Base-by-base conservation (phyloP, 768 basidiomycete genomes). In the Termitomyces sp. region DNA sequence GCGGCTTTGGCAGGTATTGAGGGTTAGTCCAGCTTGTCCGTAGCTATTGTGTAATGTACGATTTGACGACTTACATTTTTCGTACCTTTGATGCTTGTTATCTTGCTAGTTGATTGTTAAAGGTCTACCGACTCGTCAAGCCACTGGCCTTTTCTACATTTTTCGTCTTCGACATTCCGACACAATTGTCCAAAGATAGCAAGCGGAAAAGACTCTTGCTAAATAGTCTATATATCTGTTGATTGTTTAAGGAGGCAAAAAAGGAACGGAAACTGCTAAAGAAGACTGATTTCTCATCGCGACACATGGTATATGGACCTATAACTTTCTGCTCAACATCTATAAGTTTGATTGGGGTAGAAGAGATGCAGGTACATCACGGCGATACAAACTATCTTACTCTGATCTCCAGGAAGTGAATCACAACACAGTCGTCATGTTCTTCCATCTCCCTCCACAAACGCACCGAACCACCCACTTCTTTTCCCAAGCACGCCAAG, bases 361-460 rank as follows among this genome's bases (percentile, higher is more conserved):
- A 4, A 48, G 30, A 16, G 8, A 47, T 20, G 20, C 14, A 18
- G 14, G 22, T 24, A 36, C 22, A 36, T 28, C 24, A 26, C 1
- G 22, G 36, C 8, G 6, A 35, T 22, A 32, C 47, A 32, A 12
- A 35, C 12, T 35, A 35, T 35, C 5, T 4, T 51, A 3, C 9
- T 36, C 4, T 28, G 28, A 28, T 38, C 33, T 50, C 20, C 22
- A 36, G 22, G 33, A 51, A 18, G 22, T 38, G 18, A 18, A 50
- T 51, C 24, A 51, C 51, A 52, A n/a, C 10, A 52, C 16, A 42
- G 4, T 42, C 16, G 26, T 28, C n/a, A 32, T 48, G n/a, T 46
- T 60, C 22, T 45, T 54, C 90, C 89, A 92, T 10, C 69, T 64
- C 10, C 90, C 90, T 28, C 87, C 87, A 70, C 90, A 92, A 20